Conservation (phyloP, 2,329 filamentous ascomycete species). For the Plenodomus biglobosus region DNA sequence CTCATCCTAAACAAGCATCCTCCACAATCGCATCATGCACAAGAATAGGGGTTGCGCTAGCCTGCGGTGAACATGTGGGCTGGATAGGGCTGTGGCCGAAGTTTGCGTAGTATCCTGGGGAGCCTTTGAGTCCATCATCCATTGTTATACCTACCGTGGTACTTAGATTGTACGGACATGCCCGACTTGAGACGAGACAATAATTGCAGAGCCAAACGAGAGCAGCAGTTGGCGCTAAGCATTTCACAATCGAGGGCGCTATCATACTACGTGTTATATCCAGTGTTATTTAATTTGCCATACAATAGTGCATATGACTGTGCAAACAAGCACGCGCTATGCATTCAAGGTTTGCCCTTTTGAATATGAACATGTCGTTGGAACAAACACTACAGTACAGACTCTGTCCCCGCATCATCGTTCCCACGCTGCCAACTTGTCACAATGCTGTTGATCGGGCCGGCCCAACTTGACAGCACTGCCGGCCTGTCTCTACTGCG, state of each 20-base stretch:
- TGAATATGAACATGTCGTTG: no score
- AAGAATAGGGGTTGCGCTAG: background rate
- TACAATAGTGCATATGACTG: no score
- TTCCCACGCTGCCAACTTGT: background rate
- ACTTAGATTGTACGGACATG: no score
- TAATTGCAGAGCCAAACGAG: no score
- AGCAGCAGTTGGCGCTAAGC: background rate
- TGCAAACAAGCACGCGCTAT: background rate
- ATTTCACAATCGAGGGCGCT: background rate
- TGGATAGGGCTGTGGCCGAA: background rate
- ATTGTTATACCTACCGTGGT: no score
- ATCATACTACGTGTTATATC: background rate
- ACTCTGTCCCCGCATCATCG: background rate
- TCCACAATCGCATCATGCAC: background rate
- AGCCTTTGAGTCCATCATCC: background rate
- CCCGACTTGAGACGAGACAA: no score
- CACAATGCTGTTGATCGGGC: background rate
- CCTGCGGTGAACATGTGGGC: background rate
- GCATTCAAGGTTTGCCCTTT: background rate
- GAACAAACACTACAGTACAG: no score
- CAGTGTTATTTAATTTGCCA: background rate
- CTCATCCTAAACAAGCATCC: background rate
- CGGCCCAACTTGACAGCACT: background rate
- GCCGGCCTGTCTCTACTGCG: background rate
- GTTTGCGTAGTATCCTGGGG: background rate